phyloP scores from a whole-genome alignment of 1,139 yeast genomes.

The Debaryomyces fabryi region DNA sequence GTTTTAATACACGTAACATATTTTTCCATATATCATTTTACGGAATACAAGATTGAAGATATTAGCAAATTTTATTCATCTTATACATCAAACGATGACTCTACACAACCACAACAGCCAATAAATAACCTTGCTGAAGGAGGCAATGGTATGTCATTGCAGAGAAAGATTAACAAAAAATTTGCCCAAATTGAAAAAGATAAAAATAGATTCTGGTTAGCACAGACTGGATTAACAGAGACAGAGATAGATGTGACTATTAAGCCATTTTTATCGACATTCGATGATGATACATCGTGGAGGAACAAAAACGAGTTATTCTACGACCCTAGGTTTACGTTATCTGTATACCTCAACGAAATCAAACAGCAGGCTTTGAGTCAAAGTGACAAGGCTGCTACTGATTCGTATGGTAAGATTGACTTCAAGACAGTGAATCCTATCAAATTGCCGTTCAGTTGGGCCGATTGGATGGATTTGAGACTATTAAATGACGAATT shows the following conservation, averaged over 20 bases:
- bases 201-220: conserved; percentile 24
- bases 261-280: conserved; percentile 18
- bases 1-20: conserved; percentile 5
- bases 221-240: conserved; percentile 25
- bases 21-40: conserved; percentile 5
- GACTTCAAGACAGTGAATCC: conserved; percentile 21
- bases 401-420: conserved; percentile 5
- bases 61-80: neutral
- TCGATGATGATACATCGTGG: conserved; percentile 22
- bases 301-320: conserved; percentile 22
- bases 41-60: conserved; percentile 6
- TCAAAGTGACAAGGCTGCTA: conserved; percentile 9
- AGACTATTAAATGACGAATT: conserved; percentile 24
- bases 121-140: conserved; percentile 6
- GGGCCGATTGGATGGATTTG: conserved; percentile 36
- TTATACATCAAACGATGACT: conserved; percentile 9
- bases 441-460: conserved; percentile 30
- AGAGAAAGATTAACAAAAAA: conserved; percentile 12
- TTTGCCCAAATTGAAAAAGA: conserved; percentile 20
- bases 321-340: conserved; percentile 46
- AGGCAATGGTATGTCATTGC: conserved; percentile 7
- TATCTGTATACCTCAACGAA: conserved; percentile 36
- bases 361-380: conserved; percentile 21
- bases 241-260: conserved; percentile 14
- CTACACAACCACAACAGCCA: conserved; percentile 11